A percentile compares a stretch with the other conserved stretches of the same genome.
Conservation (phyloP, 2,329 filamentous ascomycete genomes). For the Lachnellula occidentalis region DNA sequence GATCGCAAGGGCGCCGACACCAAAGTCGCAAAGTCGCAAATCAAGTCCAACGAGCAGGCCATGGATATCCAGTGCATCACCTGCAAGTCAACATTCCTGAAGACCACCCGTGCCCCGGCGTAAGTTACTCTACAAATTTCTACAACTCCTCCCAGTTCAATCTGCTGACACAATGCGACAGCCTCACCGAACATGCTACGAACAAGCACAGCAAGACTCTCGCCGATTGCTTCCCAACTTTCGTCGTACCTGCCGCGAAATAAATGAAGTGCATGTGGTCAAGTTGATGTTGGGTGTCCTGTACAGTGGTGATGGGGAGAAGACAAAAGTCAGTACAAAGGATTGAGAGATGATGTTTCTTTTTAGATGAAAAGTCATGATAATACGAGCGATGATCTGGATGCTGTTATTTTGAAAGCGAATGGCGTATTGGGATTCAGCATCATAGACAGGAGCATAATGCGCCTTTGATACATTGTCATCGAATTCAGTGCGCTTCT, state of each 20-base stretch:
- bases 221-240: conserved; percentile 63
- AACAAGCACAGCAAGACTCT: conserved; percentile 75
- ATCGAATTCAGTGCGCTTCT: conserved; percentile 34
- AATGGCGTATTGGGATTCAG: conserved; percentile 22
- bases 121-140: conserved; percentile 35
- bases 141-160: neutral
- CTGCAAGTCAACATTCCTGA: conserved; percentile 75
- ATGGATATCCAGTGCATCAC: conserved; percentile 71
- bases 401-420: conserved; percentile 12
- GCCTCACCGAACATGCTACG: conserved; percentile 63
- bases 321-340: neutral
- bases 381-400: conserved; percentile 5
- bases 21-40: conserved; percentile 59
- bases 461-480: conserved; percentile 10
- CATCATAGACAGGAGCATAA: conserved; percentile 8
- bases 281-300: neutral
- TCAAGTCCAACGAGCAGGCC: conserved; percentile 65
- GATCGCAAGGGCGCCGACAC: conserved; percentile 63
- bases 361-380: conserved; percentile 1
- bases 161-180: conserved; percentile 26
- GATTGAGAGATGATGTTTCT: neutral
- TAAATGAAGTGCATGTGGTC: neutral
- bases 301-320: neutral
- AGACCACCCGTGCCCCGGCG: conserved; percentile 69
- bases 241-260: conserved; percentile 21